Base-by-base conservation (phyloP, 306 rosid genomes). In the Calophaca sinica region DNA sequence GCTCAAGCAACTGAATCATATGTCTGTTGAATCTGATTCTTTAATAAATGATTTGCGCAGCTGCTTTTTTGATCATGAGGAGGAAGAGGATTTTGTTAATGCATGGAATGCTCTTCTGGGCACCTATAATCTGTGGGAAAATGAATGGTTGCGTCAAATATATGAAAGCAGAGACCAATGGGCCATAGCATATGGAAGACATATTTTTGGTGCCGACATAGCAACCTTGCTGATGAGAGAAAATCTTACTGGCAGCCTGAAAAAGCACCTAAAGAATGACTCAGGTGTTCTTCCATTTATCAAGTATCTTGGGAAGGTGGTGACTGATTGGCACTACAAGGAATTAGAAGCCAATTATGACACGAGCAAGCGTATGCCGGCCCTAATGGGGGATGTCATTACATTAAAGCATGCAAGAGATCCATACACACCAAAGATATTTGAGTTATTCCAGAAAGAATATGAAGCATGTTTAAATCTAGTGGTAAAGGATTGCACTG, bases 311-410 rank as follows among this genome's bases (percentile, higher is more conserved):
- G 85, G 68, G 9, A 88, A 82, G 72, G 70, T 84, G 70, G 78
- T 78, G 70, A 76, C 75, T 75, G 88, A 84, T 59, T 82, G 85
- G 87, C 84, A 74, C 78, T 86, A 88, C 76, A 88, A 80, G 73
- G 93, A 88, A 72, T 61, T 88, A 65, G 83, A 88, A 81, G 86
- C 87, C 58, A 88, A 84, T 75, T 84, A 80, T 69, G 84, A 77
- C 41, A 84, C 82, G 82, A 80, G 48, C 70, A 86, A 74, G 44
- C 73, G 3, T 57, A 82, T 81, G 66, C 88, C 93, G 39, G 78
- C 74, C 3, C 62, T 88, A 13, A 75, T 88, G 89, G 93, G 93
- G 33, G 79, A 86, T 80, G 76, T 86, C 44, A 51, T 84, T 63
- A 69, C 84, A 32, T 66, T 89, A 53, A 86, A 82, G 85, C 85